Evolutionary conservation across 1,284 basidiomycete species (phyloP).

Genomic region (Inonotus obliquus): DNA sequence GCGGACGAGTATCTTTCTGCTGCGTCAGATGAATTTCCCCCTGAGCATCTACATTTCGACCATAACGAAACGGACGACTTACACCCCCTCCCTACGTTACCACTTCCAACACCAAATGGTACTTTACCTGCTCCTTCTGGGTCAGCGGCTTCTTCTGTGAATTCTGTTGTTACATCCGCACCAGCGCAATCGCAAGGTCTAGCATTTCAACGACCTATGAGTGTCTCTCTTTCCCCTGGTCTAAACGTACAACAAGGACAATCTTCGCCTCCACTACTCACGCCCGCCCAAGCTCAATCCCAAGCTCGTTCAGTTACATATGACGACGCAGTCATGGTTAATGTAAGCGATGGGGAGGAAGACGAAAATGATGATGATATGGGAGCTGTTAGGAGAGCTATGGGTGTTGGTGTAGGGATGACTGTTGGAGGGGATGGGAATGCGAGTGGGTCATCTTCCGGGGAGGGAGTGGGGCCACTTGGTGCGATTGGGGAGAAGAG

Average conservation of each 20-base stretch:
- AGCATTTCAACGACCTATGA: constrained; percentile 19
- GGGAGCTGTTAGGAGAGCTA: constrained; percentile 4
- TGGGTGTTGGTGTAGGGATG: constrained; percentile 10
- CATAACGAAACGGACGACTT: constrained; percentile 4
- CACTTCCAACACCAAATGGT: not conserved
- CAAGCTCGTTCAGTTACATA: not conserved
- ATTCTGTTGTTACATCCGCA: not conserved
- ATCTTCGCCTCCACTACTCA: no score
- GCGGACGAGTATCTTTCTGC: constrained; percentile 12
- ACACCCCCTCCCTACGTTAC: constrained; percentile 5
- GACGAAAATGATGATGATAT: constrained; percentile 17
- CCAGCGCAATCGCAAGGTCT: constrained; percentile 11
- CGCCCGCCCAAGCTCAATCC: no score
- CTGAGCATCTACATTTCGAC: not conserved
- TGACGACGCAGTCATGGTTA: constrained; percentile 16
- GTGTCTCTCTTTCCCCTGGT: constrained; percentile 1
- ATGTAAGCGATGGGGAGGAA: constrained; percentile 26
- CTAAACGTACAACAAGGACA: not conserved
- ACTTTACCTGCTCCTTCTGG: not conserved
- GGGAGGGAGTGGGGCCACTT: constrained; percentile 17
- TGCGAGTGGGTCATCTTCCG: constrained; percentile 8
- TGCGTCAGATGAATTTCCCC: not conserved
- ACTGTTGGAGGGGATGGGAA: constrained; percentile 17
- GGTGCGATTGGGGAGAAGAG: constrained; percentile 37
- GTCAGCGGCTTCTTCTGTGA: not conserved